These are phyloP conservation scores for Fusarium keratoplasticum DNA, from an alignment of 2,329 filamentous ascomycete species.

Conservation along the genomic window DNA sequence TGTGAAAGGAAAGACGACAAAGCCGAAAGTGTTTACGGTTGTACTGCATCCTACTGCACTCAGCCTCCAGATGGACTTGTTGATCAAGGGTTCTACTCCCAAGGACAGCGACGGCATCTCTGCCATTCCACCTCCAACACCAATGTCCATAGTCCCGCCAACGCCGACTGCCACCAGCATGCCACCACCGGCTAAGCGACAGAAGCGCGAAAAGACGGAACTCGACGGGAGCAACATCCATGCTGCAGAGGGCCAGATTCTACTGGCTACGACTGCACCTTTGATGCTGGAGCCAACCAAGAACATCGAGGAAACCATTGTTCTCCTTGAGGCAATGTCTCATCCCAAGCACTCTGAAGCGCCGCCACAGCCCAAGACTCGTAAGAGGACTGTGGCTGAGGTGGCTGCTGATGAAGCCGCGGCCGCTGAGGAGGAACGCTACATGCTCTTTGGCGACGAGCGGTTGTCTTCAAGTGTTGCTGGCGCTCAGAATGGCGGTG, in stretches of 20 bases:
- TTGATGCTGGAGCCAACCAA: conserved; percentile 83
- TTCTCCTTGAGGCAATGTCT: conserved; percentile 76
- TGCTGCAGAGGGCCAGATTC: conserved; percentile 80
- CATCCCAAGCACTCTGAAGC: conserved; percentile 82
- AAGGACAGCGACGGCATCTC: conserved; percentile 55
- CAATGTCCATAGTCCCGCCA: conserved; percentile 67
- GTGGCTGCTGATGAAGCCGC: conserved; percentile 94
- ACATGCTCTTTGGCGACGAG: conserved; percentile 93
- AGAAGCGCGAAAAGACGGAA: conserved; percentile 79
- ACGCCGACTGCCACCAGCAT: conserved; percentile 71
- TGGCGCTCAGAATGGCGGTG: conserved; percentile 66
- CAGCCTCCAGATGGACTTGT: conserved; percentile 79
- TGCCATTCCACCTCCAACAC: conserved; percentile 75
- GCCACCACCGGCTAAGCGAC: conserved; percentile 72
- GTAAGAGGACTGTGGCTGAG: conserved; percentile 94
- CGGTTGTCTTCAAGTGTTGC: conserved; percentile 73
- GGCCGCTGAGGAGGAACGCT: conserved; percentile 88
- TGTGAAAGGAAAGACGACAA: conserved; percentile 45
- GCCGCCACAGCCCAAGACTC: conserved; percentile 85
- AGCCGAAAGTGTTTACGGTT: conserved; percentile 77
- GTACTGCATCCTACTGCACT: conserved; percentile 88
- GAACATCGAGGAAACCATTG: conserved; percentile 75
- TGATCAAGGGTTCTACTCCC: conserved; percentile 80
- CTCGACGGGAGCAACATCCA: conserved; percentile 80
- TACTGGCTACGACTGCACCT: conserved; percentile 78